These are phyloP conservation scores for Pseudoperonospora humuli DNA, from an alignment of 352 stramenopile genomes.

Conservation along the genomic window DNA sequence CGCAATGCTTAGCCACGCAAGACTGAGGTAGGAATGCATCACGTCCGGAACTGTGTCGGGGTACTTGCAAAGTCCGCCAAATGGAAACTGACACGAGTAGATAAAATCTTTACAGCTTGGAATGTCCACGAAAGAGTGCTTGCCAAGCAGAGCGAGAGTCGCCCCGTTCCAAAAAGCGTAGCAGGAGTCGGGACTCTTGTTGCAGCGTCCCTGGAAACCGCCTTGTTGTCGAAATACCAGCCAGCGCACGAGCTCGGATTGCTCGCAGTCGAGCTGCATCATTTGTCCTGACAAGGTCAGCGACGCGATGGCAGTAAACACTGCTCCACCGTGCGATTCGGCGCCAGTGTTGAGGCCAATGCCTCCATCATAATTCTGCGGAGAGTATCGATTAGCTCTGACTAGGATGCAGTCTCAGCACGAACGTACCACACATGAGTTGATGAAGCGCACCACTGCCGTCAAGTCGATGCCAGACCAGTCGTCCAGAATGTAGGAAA, in stretches of 20 bases:
- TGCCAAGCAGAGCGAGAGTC: slow-evolving; percentile 73
- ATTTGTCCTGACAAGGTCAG: slow-evolving; percentile 60
- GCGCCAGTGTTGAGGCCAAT: slow-evolving; percentile 58
- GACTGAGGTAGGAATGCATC: slow-evolving; percentile 89
- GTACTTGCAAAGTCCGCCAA: slow-evolving; percentile 85
- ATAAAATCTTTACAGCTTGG: slow-evolving; percentile 68
- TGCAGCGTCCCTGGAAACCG: slow-evolving; percentile 87
- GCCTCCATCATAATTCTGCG: slow-evolving; percentile 73
- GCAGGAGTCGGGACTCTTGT: slow-evolving; percentile 87
- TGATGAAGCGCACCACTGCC: slow-evolving; percentile 72
- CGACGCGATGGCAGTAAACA: slow-evolving; percentile 67
- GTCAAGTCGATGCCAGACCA: slow-evolving; percentile 65
- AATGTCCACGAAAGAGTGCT: slow-evolving; percentile 71
- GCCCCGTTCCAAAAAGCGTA: slow-evolving; percentile 91
- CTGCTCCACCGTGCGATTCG: slow-evolving; percentile 69
- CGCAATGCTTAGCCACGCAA: slow-evolving; percentile 86
- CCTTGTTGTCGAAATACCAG: slow-evolving; percentile 75
- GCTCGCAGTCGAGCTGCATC: slow-evolving; percentile 59
- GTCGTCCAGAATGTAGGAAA: slow-evolving; percentile 82
- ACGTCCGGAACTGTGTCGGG: slow-evolving; percentile 75
- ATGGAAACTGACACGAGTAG: slow-evolving; percentile 71
- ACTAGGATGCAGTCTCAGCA: background rate
- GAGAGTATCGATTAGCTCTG: slow-evolving; percentile 2
- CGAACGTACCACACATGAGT: slow-evolving; percentile 63
- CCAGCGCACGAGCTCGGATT: slow-evolving; percentile 68